These are phyloP conservation scores for Fusarium compactum DNA, from an alignment of 2,329 filamentous ascomycete genomes.

Conservation along the genomic window DNA sequence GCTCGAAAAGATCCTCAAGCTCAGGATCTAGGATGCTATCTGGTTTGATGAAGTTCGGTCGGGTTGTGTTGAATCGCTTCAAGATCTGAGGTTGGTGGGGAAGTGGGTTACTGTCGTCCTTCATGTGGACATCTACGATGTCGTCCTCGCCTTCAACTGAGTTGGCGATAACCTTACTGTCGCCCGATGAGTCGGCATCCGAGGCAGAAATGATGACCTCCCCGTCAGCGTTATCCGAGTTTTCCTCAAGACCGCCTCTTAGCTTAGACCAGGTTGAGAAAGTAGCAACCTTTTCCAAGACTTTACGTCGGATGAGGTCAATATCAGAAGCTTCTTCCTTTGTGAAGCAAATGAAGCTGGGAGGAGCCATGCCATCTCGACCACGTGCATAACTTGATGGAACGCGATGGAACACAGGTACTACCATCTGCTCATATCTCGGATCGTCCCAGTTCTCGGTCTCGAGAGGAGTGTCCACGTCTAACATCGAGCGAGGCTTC, in stretches of 20 bases:
- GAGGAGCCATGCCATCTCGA: slow-evolving; percentile 56
- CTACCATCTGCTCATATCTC: slow-evolving; percentile 73
- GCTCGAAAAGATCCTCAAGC: slow-evolving; percentile 79
- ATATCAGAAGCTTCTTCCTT: slow-evolving; percentile 75
- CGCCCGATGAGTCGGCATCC: slow-evolving; percentile 74
- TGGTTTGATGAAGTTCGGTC: slow-evolving; percentile 66
- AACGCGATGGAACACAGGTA: slow-evolving; percentile 76
- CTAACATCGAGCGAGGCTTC: slow-evolving; percentile 64
- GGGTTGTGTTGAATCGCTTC: slow-evolving; percentile 61
- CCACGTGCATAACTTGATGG: slow-evolving; percentile 49
- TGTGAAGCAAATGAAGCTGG: slow-evolving; percentile 80
- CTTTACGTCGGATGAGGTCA: slow-evolving; percentile 81
- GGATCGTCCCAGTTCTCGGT: slow-evolving; percentile 69
- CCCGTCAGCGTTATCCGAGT: slow-evolving; percentile 69
- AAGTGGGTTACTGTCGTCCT: slow-evolving; percentile 63
- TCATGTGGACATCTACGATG: slow-evolving; percentile 90
- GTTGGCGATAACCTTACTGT: slow-evolving; percentile 77
- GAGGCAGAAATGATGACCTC: slow-evolving; percentile 76
- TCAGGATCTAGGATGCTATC: slow-evolving; percentile 69
- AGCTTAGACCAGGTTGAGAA: slow-evolving; percentile 80
- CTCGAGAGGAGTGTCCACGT: slow-evolving; percentile 57
- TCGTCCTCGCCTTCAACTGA: slow-evolving; percentile 92
- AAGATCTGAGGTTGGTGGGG: slow-evolving; percentile 50
- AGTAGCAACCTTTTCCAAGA: slow-evolving; percentile 79
- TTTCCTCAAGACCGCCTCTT: slow-evolving; percentile 60